Conservation (phyloP, 1,284 basidiomycete genomes). For the Porodaedalea pini region DNA sequence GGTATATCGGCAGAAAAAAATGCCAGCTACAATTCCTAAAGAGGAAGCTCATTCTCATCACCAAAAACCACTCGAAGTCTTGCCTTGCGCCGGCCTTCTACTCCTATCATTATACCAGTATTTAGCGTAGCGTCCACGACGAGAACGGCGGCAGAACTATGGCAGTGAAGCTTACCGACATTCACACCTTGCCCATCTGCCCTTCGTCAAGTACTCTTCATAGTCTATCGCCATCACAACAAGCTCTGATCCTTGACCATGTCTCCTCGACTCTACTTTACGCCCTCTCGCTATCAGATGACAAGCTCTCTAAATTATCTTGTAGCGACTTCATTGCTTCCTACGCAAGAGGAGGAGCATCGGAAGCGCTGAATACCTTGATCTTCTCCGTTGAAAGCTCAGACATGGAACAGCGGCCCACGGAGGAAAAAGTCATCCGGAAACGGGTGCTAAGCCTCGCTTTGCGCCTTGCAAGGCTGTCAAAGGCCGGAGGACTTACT, state of each 20-base stretch:
- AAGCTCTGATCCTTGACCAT: slow-evolving; percentile 44
- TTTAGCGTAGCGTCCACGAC: background rate
- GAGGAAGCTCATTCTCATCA: too few species aligned
- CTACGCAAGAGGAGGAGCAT: slow-evolving; percentile 54
- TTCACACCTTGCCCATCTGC: slow-evolving; percentile 41
- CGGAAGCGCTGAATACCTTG: slow-evolving; percentile 45
- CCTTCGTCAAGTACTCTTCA: slow-evolving; percentile 50
- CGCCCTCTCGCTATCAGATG: slow-evolving; percentile 44
- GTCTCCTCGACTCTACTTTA: slow-evolving; percentile 46
- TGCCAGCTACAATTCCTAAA: too few species aligned
- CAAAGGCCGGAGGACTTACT: slow-evolving; percentile 38
- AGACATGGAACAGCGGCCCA: slow-evolving; percentile 25
- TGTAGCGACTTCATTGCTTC: slow-evolving; percentile 50
- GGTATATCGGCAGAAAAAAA: too few species aligned
- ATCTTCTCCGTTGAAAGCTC: slow-evolving; percentile 46
- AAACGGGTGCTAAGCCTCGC: slow-evolving; percentile 53
- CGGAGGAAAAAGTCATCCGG: slow-evolving; percentile 45
- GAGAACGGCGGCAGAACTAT: background rate
- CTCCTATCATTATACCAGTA: too few species aligned
- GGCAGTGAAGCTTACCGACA: slow-evolving; percentile 12
- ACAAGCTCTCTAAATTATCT: slow-evolving; percentile 42
- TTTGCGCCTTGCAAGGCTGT: slow-evolving; percentile 43
- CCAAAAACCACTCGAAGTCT: too few species aligned
- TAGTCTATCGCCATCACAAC: slow-evolving; percentile 50
- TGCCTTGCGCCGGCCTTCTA: too few species aligned